Evolutionary conservation across 345 rosid genomes (phyloP).

Genomic region (Lagerstroemia speciosa): DNA sequence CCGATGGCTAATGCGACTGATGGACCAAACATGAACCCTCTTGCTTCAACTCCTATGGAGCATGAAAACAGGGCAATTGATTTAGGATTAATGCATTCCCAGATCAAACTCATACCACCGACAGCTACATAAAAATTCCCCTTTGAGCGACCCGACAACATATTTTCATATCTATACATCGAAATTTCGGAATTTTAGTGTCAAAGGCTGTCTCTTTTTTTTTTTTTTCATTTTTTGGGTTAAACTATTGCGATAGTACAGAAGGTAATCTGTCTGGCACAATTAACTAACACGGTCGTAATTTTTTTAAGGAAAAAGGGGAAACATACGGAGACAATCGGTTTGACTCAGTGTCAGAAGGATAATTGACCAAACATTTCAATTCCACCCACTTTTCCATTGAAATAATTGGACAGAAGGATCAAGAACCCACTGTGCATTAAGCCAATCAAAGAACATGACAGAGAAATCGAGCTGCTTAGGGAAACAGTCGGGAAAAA

Average conservation of each 20-base stretch:
- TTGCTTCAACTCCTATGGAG: constrained; percentile 64
- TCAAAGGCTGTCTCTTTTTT: too few species aligned
- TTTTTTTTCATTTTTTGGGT: not conserved
- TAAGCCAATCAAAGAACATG: not conserved
- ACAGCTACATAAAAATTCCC: not conserved
- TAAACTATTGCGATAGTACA: not conserved
- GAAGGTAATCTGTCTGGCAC: not conserved
- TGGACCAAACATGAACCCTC: constrained; percentile 92
- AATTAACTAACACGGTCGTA: too few species aligned
- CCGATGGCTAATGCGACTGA: constrained; percentile 84
- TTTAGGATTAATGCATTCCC: not conserved
- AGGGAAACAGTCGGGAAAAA: not conserved
- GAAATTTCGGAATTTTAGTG: not conserved
- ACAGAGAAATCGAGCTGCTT: not conserved
- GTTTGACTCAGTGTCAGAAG: not conserved
- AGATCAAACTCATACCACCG: not conserved
- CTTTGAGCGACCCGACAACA: not conserved
- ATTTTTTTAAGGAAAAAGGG: too few species aligned
- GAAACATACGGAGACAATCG: not conserved
- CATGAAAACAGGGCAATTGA: not conserved
- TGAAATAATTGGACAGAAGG: too few species aligned
- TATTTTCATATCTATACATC: not conserved
- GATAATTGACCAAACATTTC: not conserved
- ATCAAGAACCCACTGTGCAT: not conserved
- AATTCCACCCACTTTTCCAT: too few species aligned